phyloP scores from a whole-genome alignment of 345 rosid species.

The Melaleuca alternifolia region DNA sequence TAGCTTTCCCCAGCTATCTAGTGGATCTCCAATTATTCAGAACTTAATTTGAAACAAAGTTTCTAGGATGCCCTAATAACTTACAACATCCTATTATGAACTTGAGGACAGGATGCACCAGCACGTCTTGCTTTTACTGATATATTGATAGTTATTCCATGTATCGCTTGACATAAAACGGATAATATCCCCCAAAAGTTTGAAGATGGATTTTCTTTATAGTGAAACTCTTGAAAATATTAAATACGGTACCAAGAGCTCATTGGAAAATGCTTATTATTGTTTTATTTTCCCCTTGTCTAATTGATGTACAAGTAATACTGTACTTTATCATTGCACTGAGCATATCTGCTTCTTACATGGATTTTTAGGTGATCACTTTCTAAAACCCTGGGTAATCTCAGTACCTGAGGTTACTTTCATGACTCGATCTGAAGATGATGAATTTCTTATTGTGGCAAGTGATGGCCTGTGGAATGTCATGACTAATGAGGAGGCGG shows the following conservation, averaged over 20 bases:
- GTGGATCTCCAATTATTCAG: not conserved
- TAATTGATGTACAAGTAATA: not conserved
- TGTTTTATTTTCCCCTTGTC: not conserved
- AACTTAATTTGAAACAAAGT: not conserved
- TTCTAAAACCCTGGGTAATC: constrained; percentile 27
- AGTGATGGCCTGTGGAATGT: constrained; percentile 47
- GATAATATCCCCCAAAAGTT: not conserved
- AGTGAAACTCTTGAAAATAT: not conserved
- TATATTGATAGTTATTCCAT: not conserved
- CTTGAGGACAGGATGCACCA: not conserved
- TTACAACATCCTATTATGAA: not conserved
- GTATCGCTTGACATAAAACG: not conserved
- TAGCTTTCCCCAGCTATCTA: not conserved
- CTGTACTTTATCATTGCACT: not conserved
- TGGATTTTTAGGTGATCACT: constrained; percentile 15
- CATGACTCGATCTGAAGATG: constrained; percentile 13
- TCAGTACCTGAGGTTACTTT: constrained; percentile 32
- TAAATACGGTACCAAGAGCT: not conserved
- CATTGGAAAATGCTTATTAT: not conserved
- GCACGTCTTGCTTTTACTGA: not conserved
- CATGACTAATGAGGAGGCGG: constrained; percentile 22
- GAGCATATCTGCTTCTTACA: not conserved
- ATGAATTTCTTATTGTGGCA: constrained; percentile 31
- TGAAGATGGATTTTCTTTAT: not conserved
- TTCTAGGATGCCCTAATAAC: not conserved